phyloP scores from a whole-genome alignment of 768 basidiomycete genomes.

The Suillus plorans region DNA sequence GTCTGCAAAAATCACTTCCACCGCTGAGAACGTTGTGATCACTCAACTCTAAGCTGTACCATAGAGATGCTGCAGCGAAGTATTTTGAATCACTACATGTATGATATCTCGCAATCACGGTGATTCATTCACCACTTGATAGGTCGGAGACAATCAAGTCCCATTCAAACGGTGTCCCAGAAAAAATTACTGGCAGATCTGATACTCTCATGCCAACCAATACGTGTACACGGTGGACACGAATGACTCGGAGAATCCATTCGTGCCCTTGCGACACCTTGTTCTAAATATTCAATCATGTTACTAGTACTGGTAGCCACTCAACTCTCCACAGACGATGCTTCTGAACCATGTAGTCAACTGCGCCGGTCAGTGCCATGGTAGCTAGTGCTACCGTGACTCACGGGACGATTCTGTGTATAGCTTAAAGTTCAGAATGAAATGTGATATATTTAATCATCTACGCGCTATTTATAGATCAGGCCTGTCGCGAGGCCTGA shows the following conservation, averaged over 20 bases:
- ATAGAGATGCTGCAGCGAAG: not conserved
- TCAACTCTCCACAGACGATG: not conserved
- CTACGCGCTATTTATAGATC: not conserved
- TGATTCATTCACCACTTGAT: not conserved
- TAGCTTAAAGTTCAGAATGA: not conserved
- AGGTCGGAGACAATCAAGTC: not conserved
- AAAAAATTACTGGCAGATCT: not conserved
- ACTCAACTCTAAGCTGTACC: slow-evolving; percentile 25
- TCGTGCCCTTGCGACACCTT: not conserved
- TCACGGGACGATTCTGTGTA: not conserved
- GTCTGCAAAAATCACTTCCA: slow-evolving; percentile 48
- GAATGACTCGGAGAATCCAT: not conserved
- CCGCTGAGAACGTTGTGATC: slow-evolving; percentile 49
- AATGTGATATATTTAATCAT: not conserved
- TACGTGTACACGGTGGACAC: not conserved
- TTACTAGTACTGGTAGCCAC: not conserved
- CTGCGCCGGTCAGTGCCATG: not conserved
- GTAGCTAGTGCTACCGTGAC: not conserved
- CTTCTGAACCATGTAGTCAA: not conserved
- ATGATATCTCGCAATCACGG: not conserved
- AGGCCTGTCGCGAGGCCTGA: not conserved
- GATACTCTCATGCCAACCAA: not conserved
- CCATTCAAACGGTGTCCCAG: not conserved
- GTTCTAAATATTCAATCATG: not conserved
- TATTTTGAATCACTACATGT: not conserved